Base-by-base conservation (phyloP, 176 grass and related monocot genomes). In the Bromus sterilis region DNA sequence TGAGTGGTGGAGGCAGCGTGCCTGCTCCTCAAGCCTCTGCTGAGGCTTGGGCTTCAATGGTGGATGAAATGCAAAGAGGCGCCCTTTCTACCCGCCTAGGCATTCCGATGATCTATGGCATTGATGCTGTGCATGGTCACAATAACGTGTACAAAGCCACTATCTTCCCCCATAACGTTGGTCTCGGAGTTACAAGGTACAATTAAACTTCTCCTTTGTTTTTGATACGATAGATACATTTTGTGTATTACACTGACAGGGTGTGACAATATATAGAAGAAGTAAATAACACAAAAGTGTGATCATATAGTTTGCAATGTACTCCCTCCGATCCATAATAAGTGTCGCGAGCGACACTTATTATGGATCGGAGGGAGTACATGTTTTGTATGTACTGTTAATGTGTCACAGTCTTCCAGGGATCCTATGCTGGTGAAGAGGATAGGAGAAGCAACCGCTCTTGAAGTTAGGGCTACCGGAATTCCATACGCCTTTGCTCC, bases 121-220 rank as follows among this genome's bases (percentile, higher is more conserved):
- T 94, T 30, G 89, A 94, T 65, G 89, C 92, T 0, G 89, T 94
- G 76, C 92, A 94, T 84, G 92, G 92, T 28, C 80, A 94, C 76
- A 87, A 87, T 13, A 94, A 87, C 12, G 92, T 82, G 37, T 91
- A 91, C 56, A 86, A 83, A 75, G 82, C 92, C 48, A 94, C 92
- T 2, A 79, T 94, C 14, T 94, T 94, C 83, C 92, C 92, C 4
- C 92, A 94, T 28, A 94, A 94, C 29, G 31, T 94, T 55, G 92
- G 92, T 9, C 92, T 94, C 12, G 92, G 92, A 26, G 92, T 89
- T 74, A 94, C 92, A 33, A 91, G 92, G 92, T 86, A 81, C n/a
- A n/a, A n/a, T n/a, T n/a, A 62, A 62, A 74, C 1, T 40, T 23
- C 15, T 48, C 44, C 16, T n/a, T 8, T 32, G 26, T 25, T 61